phyloP scores from a whole-genome alignment of 257 asterid species.

The Scutellaria galericulata region DNA sequence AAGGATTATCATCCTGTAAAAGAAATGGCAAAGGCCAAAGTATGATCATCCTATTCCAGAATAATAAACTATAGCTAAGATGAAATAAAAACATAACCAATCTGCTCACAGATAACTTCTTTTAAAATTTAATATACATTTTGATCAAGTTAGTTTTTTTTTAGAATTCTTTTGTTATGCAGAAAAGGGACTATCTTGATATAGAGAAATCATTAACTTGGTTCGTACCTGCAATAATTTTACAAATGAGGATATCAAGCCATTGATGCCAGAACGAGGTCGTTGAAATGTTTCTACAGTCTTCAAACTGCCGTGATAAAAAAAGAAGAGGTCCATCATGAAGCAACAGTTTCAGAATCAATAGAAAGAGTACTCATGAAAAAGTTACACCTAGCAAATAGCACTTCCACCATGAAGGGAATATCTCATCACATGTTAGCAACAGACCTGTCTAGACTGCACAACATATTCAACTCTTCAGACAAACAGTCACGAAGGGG shows the following conservation, averaged over 20 bases:
- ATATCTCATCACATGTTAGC: constrained; percentile 5
- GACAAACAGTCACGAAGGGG: constrained; percentile 90
- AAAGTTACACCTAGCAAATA: constrained; percentile 21
- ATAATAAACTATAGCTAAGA: not conserved
- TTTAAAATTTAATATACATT: too few relatives aligned
- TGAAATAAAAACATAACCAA: constrained; percentile 22
- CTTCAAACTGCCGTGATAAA: constrained; percentile 71
- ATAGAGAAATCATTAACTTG: not conserved
- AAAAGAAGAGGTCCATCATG: constrained; percentile 39
- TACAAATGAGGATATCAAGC: constrained; percentile 81
- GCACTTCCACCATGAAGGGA: constrained; percentile 13
- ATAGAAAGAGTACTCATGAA: constrained; percentile 1
- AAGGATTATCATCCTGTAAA: constrained; percentile 85
- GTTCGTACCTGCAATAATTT: constrained; percentile 75
- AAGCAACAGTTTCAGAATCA: constrained; percentile 31
- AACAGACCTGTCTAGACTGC: constrained; percentile 83
- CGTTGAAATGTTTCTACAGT: constrained; percentile 57
- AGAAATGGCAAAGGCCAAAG: constrained; percentile 14
- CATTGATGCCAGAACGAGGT: constrained; percentile 71
- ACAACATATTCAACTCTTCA: constrained; percentile 74
- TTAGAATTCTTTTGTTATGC: not conserved
- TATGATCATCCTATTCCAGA: not conserved
- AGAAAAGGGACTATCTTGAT: not conserved
- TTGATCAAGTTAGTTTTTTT: too few relatives aligned
- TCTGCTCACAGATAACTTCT: not conserved